These are phyloP conservation scores for Phytopythium chamaehyphon DNA, from an alignment of 352 stramenopile genomes.

Conservation along the genomic window DNA sequence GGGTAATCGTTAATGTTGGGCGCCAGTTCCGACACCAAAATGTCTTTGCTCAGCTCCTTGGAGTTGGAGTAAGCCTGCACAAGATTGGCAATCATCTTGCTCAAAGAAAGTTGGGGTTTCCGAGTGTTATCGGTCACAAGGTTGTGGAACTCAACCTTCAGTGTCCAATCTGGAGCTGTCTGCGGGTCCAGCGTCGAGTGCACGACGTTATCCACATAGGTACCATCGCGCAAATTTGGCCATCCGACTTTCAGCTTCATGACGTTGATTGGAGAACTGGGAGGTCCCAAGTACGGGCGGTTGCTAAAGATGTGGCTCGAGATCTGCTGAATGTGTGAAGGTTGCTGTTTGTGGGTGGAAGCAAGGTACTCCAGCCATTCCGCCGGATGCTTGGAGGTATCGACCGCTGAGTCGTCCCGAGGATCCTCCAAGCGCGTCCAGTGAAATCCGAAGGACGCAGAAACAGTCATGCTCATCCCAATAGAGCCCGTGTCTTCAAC, in stretches of 20 bases:
- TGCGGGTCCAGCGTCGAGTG: slow-evolving; percentile 71
- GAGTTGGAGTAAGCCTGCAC: slow-evolving; percentile 76
- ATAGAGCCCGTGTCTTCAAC: slow-evolving; percentile 33
- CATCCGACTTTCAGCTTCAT: slow-evolving; percentile 64
- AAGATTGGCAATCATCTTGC: slow-evolving; percentile 61
- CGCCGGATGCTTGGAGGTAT: slow-evolving; percentile 10
- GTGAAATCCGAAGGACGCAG: slow-evolving; percentile 58
- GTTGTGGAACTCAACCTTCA: slow-evolving; percentile 43
- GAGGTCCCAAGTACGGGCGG: slow-evolving; percentile 28
- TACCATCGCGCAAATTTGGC: slow-evolving; percentile 70
- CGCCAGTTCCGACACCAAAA: slow-evolving; percentile 70
- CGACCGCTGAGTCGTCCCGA: slow-evolving; percentile 18
- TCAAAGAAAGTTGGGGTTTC: slow-evolving; percentile 57
- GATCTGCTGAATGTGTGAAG: slow-evolving; percentile 17
- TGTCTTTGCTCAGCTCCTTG: slow-evolving; percentile 57
- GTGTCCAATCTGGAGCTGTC: slow-evolving; percentile 60
- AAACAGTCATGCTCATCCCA: slow-evolving; percentile 54
- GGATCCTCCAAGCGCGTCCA: slow-evolving; percentile 48
- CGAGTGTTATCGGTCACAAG: slow-evolving; percentile 36
- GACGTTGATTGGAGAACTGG: slow-evolving; percentile 35
- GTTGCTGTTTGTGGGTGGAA: slow-evolving; percentile 5
- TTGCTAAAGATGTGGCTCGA: slow-evolving; percentile 33
- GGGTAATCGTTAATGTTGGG: slow-evolving; percentile 30
- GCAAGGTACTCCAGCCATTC: slow-evolving; percentile 23
- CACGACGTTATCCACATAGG: slow-evolving; percentile 82